Base-by-base conservation (phyloP, 805 yeast species). In the Ogataea wickerhamii region DNA sequence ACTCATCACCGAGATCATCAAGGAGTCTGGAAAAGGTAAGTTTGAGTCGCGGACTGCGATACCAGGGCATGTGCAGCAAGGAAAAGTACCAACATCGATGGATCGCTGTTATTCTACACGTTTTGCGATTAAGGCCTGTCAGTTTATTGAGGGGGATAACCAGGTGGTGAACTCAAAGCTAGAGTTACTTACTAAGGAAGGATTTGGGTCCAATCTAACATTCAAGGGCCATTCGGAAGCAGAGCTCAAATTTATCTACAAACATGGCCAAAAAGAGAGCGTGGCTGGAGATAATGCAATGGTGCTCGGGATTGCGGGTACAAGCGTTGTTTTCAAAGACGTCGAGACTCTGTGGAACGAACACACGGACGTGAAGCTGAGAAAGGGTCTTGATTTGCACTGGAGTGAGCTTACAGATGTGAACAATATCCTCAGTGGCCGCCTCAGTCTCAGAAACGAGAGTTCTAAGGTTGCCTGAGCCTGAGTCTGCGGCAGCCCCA, bases 11-110 rank as follows among this genome's bases (percentile, higher is more conserved):
- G 80, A 85, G 44, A 86, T 93, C 41, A 82, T 91, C 52, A 78
- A 80, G 55, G 89, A 87, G 53, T 40, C 50, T 22, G 80, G 88
- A 24, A 63, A 73, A 26, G 86, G 84, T 33, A 73, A 71, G 48
- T 93, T 86, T 59, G 97, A 89, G 54, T 83, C 93, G 13, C 82
- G 94, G 61, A 88, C 96, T 4, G 98, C 98, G 12, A 78, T 89
- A 43, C 98, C 98, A 19, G 98, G 98, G 21, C 98, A 91, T 59
- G 93, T 91, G 41, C 98, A 93, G 71, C 98, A 93, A 67, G 98
- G 98, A 60, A 93, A 89, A 43, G 76, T 79, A 37, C 98, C 98
- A 35, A 82, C 96, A 6, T 87, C 98, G 5, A 84, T 89, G 69
- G 98, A 93, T 61, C 79, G 98, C 62, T 81, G 88, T 26, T 75